Evolutionary conservation across 192 early-diverging fungal species (phyloP), one percentile per base, ranked within the genome.

Genomic region (Backusella parvicylindrica): DNA sequence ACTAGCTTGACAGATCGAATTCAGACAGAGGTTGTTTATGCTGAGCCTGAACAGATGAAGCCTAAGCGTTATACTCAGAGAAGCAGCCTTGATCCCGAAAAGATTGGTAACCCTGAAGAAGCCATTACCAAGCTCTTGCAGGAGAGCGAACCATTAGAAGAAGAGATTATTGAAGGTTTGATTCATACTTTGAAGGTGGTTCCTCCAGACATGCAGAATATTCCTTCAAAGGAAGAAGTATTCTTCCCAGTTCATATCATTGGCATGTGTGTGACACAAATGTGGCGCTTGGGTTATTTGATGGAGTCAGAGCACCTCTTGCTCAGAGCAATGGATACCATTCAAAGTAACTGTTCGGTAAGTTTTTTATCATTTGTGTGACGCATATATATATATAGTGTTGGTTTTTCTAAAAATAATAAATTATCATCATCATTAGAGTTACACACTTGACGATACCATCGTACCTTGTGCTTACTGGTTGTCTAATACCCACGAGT

Each of bases 191-290:
- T 98, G 47, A 92, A 93, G 74, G 95, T 98, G 66, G 96, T 96
- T 3, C 84, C 95, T 26, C 95, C 95, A 50, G 91, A 85, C 71
- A 85, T 91, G 13, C 92, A 95, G 71, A 90, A 89, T 40, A 83
- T 92, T 73, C 95, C 91, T 16, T 91, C 82, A 68, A 83, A 81
- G 77, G 94, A 90, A 84, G 96, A 96, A 77, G 92, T 99, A 41
- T 90, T 98, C 80, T 98, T 97, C 91, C 96, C 97, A 0, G 94
- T 97, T 11, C 96, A 98, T 71, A 82, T 97, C 35, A 97, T 98
- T 73, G 94, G 96, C 35, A 85, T 91, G 76, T 87, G 89, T 83
- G 90, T 93, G 35, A 91, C 91, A 49, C 93, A 97, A 84, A 91
- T 96, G 89, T 89, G 96, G 86, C 90, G 91, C 81, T 86, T 92